These are phyloP conservation scores for Warburgia ugandensis DNA, from an alignment of 164 flowering plant genomes.

Conservation along the genomic window DNA sequence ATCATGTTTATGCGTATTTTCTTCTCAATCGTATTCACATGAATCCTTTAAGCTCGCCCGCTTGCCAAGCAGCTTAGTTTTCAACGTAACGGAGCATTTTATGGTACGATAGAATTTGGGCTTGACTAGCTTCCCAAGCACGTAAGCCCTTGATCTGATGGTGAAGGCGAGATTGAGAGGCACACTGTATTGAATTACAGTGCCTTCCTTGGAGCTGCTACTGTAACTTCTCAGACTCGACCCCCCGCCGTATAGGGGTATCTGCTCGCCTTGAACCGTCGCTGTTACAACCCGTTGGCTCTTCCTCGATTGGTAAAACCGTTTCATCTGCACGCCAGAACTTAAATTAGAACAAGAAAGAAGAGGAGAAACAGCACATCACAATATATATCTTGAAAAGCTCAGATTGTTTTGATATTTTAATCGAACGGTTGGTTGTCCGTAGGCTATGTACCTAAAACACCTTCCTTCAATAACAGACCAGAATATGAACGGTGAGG, in stretches of 20 bases:
- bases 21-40: conserved; percentile 22
- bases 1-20: too few relatives aligned
- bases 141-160: conserved; percentile 65
- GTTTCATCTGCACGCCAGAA: too few relatives aligned
- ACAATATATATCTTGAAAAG: too few relatives aligned
- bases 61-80: conserved; percentile 40
- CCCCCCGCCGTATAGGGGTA: conserved; percentile 76
- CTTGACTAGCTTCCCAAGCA: conserved; percentile 76
- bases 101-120: conserved; percentile 49
- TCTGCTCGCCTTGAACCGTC: conserved; percentile 41
- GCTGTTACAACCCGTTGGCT: conserved; percentile 29
- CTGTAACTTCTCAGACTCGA: too few relatives aligned
- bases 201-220: conserved; percentile 13
- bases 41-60: conserved; percentile 27
- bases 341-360: too few relatives aligned
- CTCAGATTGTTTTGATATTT: too few relatives aligned
- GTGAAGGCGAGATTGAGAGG: conserved; percentile 62
- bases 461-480: conserved; percentile 39
- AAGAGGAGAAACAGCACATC: too few relatives aligned
- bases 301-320: conserved; percentile 64
- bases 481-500: background rate
- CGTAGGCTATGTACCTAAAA: too few relatives aligned
- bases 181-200: conserved; percentile 21
- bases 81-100: conserved; percentile 46
- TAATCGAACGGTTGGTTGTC: too few relatives aligned